These are phyloP conservation scores for Maudiozyma barnettii DNA, from an alignment of 805 yeast species.

Conservation along the genomic window DNA sequence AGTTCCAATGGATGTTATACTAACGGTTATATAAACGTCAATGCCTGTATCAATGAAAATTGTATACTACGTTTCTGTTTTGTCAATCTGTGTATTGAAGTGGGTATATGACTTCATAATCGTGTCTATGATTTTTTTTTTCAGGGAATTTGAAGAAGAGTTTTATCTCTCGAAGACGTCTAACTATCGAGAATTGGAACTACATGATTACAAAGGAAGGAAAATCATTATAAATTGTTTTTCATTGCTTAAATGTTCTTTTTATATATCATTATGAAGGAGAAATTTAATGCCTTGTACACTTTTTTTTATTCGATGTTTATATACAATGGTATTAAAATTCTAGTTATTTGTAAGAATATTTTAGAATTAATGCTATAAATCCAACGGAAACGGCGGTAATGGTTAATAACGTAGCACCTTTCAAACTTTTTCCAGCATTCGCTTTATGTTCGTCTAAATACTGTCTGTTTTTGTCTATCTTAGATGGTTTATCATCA, in stretches of 20 bases:
- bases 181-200: too few relatives aligned
- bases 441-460: background rate
- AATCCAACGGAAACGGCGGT: constrained; percentile 8
- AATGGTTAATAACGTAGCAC: background rate
- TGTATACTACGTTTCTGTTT: too few relatives aligned
- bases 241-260: too few relatives aligned
- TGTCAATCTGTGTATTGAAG: too few relatives aligned
- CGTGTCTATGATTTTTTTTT: too few relatives aligned
- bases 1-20: background rate
- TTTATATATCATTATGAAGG: too few relatives aligned
- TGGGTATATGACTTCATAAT: too few relatives aligned
- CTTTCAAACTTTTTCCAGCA: background rate
- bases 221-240: too few relatives aligned
- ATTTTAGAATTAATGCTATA: constrained; percentile 5
- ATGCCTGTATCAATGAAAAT: too few relatives aligned
- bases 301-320: background rate
- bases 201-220: too few relatives aligned
- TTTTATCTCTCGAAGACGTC: too few relatives aligned
- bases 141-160: too few relatives aligned
- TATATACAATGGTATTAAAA: background rate
- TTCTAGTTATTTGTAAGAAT: background rate
- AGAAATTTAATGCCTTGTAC: background rate
- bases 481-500: background rate
- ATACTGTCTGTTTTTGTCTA: background rate
- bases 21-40: background rate